Conservation (phyloP, 2,329 filamentous ascomycete species). For the Sporothrix variecibatus region DNA sequence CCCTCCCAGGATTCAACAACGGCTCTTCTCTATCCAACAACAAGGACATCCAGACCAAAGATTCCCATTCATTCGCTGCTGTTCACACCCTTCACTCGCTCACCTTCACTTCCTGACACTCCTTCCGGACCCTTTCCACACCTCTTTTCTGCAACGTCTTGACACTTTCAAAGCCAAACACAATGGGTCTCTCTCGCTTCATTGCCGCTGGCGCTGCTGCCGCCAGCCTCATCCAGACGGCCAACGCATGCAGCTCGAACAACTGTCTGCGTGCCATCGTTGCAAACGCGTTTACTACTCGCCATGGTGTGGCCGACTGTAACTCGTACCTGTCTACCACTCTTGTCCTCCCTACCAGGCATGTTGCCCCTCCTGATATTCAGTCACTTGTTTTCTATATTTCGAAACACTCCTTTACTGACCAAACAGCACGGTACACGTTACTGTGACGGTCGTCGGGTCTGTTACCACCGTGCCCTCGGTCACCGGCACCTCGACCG, state of each 20-base stretch:
- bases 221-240: background rate
- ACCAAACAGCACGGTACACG: background rate
- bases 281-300: background rate
- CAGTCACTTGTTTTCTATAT: background rate
- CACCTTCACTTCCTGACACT: background rate
- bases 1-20: background rate
- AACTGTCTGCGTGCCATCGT: constrained; percentile 12
- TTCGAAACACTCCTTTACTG: background rate
- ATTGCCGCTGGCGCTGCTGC: background rate
- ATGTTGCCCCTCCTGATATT: background rate
- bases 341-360: background rate
- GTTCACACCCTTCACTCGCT: background rate
- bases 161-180: background rate
- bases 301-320: background rate
- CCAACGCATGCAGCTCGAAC: constrained; percentile 12
- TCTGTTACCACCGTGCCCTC: too few relatives aligned
- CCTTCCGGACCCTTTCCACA: background rate
- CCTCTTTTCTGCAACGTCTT: background rate
- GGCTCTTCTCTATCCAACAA: background rate
- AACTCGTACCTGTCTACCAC: constrained; percentile 8
- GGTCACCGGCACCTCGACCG: too few relatives aligned
- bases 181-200: constrained; percentile 1
- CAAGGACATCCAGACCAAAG: background rate
- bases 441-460: too few relatives aligned
- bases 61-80: background rate